These are phyloP conservation scores for Skeletonema menzelii DNA, from an alignment of 108 stramenopile genomes.

Conservation along the genomic window DNA sequence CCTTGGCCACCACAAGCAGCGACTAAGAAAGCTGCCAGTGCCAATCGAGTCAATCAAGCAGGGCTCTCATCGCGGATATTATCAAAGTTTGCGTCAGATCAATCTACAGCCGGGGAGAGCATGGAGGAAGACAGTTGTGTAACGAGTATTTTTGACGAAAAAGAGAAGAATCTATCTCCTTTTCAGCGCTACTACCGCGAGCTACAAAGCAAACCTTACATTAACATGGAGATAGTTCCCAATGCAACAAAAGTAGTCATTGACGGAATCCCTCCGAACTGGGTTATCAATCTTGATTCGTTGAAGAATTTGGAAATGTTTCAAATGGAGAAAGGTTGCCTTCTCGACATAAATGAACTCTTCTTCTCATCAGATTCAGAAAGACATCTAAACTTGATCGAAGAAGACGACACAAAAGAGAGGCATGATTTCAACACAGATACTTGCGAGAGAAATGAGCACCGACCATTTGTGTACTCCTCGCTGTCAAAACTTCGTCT, in stretches of 20 bases:
- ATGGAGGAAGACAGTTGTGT: slow-evolving; percentile 26
- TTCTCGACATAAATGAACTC: slow-evolving; percentile 53
- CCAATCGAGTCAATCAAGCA: slow-evolving; percentile 11
- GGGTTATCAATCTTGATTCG: slow-evolving; percentile 54
- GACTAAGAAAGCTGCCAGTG: slow-evolving; percentile 12
- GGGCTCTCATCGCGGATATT: slow-evolving; percentile 23
- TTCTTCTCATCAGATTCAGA: slow-evolving; percentile 34
- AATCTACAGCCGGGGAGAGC: slow-evolving; percentile 13
- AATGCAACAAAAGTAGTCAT: slow-evolving; percentile 61
- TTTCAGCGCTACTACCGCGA: slow-evolving; percentile 45
- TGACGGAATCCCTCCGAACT: slow-evolving; percentile 69
- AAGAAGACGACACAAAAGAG: not conserved
- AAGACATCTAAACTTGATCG: slow-evolving; percentile 3
- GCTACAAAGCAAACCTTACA: slow-evolving; percentile 46
- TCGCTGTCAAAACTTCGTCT: slow-evolving; percentile 62
- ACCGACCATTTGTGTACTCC: slow-evolving; percentile 17
- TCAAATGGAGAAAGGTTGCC: slow-evolving; percentile 56
- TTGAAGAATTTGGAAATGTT: slow-evolving; percentile 61
- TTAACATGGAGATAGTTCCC: slow-evolving; percentile 75
- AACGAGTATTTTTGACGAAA: not conserved
- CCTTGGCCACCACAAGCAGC: slow-evolving; percentile 59
- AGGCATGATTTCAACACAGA: not conserved
- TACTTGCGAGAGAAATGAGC: not conserved
- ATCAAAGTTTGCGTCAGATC: slow-evolving; percentile 34
- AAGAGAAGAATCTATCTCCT: slow-evolving; percentile 8